phyloP scores from a whole-genome alignment of 2,329 filamentous ascomycete species.

The Raffaelea albimanens region DNA sequence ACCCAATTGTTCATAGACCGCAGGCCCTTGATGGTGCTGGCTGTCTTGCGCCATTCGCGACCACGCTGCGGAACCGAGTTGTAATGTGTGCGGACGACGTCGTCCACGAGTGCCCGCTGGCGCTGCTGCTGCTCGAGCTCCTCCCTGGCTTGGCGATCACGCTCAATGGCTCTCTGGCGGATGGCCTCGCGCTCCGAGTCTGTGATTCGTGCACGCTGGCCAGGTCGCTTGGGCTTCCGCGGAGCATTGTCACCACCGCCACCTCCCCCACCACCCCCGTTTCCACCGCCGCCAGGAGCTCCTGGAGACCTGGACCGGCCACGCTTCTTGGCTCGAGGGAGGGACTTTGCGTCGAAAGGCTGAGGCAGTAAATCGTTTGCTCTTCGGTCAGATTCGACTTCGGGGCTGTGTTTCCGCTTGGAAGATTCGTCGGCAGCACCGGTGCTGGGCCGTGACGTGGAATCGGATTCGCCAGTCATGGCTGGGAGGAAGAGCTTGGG shows the following conservation, averaged over 20 bases:
- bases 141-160: slow-evolving; percentile 38
- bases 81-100: slow-evolving; percentile 89
- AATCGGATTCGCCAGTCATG: too few relatives aligned
- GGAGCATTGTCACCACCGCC: slow-evolving; percentile 31
- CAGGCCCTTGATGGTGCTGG: slow-evolving; percentile 89
- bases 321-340: slow-evolving; percentile 50
- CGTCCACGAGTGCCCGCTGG: slow-evolving; percentile 56
- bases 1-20: slow-evolving; percentile 98
- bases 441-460: too few relatives aligned
- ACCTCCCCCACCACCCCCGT: background rate
- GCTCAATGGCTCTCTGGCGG: slow-evolving; percentile 46
- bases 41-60: slow-evolving; percentile 87
- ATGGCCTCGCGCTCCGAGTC: slow-evolving; percentile 59
- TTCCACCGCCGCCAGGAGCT: background rate
- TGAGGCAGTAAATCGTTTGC: slow-evolving; percentile 41
- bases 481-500: too few relatives aligned
- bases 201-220: slow-evolving; percentile 56
- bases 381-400: slow-evolving; percentile 13
- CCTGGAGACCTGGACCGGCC: slow-evolving; percentile 40
- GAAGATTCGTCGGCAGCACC: background rate
- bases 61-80: slow-evolving; percentile 91
- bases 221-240: slow-evolving; percentile 60
- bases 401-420: background rate
- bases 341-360: slow-evolving; percentile 49
- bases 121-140: slow-evolving; percentile 29